Evolutionary conservation across 1,284 basidiomycete species (phyloP), one percentile per base, ranked within the genome.

Genomic region (Pseudozyma thailandica): DNA sequence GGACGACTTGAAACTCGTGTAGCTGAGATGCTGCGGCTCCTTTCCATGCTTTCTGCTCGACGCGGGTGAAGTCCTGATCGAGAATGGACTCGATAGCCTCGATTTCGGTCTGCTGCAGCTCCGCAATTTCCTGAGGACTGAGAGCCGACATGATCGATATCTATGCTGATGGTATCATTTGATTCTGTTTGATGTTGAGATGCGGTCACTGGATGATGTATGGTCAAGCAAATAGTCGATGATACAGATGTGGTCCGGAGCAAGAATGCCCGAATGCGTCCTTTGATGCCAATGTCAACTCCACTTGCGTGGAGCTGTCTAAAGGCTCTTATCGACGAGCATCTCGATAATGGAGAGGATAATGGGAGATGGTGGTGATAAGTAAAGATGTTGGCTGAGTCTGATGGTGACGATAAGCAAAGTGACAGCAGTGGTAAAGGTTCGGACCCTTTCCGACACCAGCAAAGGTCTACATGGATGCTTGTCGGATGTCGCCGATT

Each of bases 1-100:
- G 38, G 9, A 64, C 48, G n/a, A 80, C 52, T 20, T 79, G 73
- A 35, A 75, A 78, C 18, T 73, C 69, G 33, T 75, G 66, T 4
- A 70, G 64, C 20, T 75, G 63, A 3, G 77, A 39, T 0, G 62
- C 21, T 2, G 63, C 35, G 12, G 76, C 64, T 6, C 60, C 56
- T 23, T 75, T 72, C 74, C 73, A 77, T 10, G 75, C 73, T 31
- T 65, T 75, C 23, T 68, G 59, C 49, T 63, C 53, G 35, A 78
- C 51, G 7, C 60, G 57, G 2, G 35, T 18, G 21, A 79, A 78
- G 59, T 82, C 80, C 12, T 63, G 48, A 16, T 74, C 75, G 35
- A 82, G 66, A 23, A 82, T 82, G 28, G 72, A 70, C 25, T 59
- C 42, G 43, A 82, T 70, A 3, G 72, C 80, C 42, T 81, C 79